These are phyloP conservation scores for Erodium maritimum DNA, from an alignment of 345 rosid species.

Conservation along the genomic window DNA sequence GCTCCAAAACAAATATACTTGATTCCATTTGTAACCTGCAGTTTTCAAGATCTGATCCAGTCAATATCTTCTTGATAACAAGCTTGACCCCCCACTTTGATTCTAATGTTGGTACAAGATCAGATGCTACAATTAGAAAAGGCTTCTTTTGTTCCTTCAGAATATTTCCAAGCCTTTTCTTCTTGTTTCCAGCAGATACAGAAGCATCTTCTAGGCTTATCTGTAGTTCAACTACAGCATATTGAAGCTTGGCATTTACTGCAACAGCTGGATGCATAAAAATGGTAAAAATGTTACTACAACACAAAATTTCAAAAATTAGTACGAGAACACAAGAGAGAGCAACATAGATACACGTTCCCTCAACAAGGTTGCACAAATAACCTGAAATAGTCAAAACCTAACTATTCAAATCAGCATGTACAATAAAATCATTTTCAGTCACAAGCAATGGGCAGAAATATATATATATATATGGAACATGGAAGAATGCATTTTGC, in stretches of 20 bases:
- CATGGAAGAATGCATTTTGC: too few species aligned
- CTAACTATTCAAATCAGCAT: neutral
- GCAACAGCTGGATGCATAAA: slow-evolving; percentile 62
- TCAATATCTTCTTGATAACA: slow-evolving; percentile 43
- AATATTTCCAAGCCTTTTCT: slow-evolving; percentile 47
- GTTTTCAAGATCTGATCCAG: slow-evolving; percentile 80
- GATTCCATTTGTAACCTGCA: slow-evolving; percentile 50
- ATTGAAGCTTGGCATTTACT: slow-evolving; percentile 77
- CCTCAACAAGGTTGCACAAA: neutral
- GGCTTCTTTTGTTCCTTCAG: slow-evolving; percentile 44
- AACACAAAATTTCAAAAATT: neutral
- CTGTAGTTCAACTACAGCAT: slow-evolving; percentile 68
- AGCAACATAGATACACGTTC: neutral
- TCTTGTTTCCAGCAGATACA: slow-evolving; percentile 31
- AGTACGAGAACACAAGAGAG: neutral
- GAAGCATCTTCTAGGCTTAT: slow-evolving; percentile 33
- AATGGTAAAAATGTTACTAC: neutral
- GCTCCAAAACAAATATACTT: neutral
- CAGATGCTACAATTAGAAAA: slow-evolving; percentile 61
- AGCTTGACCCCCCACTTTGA: slow-evolving; percentile 76
- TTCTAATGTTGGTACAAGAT: slow-evolving; percentile 73
- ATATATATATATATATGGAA: too few species aligned
- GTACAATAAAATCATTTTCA: neutral
- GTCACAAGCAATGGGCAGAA: too few species aligned
- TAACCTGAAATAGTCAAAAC: neutral